These are phyloP conservation scores for Scenedesmus sp. DNA, from an alignment of 163 green algal species.

Conservation along the genomic window DNA sequence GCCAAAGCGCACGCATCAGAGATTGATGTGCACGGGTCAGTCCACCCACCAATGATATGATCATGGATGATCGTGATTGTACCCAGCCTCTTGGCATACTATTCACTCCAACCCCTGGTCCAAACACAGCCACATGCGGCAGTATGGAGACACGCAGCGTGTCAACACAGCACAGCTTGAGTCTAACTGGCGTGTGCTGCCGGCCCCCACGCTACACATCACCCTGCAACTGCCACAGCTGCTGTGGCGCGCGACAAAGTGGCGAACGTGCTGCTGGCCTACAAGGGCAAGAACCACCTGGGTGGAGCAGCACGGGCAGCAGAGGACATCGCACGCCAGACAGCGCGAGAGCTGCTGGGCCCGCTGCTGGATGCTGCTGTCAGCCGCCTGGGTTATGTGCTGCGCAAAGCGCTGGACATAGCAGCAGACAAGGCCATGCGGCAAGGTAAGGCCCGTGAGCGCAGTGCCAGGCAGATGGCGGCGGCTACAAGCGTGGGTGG, in stretches of 20 bases:
- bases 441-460: constrained; percentile 19
- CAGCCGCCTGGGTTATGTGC: constrained; percentile 80
- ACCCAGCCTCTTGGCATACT: too few species aligned
- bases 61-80: too few species aligned
- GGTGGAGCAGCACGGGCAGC: constrained; percentile 66
- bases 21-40: too few species aligned
- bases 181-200: background rate
- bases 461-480: background rate
- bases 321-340: constrained; percentile 82
- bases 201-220: background rate
- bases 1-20: too few species aligned
- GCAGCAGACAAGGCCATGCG: constrained; percentile 71
- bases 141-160: background rate
- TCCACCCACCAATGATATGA: too few species aligned
- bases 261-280: constrained; percentile 92
- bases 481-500: background rate
- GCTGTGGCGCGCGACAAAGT: constrained; percentile 83
- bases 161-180: background rate
- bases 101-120: too few species aligned
- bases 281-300: constrained; percentile 72
- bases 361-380: constrained; percentile 89
- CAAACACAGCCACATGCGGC: background rate
- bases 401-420: constrained; percentile 86
- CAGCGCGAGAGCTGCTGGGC: constrained; percentile 81
- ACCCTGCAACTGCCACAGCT: constrained; percentile 9